Conservation (phyloP, 768 basidiomycete genomes). For the Crepidotus variabilis region DNA sequence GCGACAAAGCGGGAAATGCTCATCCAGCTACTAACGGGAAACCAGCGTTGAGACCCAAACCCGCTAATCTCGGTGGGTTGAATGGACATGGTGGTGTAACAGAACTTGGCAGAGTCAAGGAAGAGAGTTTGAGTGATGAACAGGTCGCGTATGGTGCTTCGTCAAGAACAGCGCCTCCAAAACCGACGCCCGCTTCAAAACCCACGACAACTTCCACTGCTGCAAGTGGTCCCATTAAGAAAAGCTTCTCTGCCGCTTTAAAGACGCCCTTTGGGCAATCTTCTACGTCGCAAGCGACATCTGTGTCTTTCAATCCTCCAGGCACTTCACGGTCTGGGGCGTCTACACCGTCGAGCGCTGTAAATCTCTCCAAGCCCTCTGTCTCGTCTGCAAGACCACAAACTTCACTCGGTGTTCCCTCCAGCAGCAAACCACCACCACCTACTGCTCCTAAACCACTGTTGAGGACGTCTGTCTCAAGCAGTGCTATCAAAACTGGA, state of each 20-base stretch:
- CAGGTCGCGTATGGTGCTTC: background rate
- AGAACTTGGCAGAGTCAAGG: constrained; percentile 7
- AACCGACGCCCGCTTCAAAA: constrained; percentile 2
- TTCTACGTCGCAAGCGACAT: background rate
- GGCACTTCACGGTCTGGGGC: background rate
- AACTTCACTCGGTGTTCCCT: too few relatives aligned
- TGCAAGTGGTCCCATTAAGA: constrained; percentile 7
- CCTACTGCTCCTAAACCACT: background rate
- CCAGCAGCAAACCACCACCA: background rate
- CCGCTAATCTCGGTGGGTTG: background rate
- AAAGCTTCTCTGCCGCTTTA: constrained; percentile 21
- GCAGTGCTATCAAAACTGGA: background rate
- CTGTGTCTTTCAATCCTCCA: background rate
- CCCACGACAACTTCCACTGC: background rate
- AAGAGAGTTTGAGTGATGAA: background rate
- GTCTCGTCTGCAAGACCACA: too few relatives aligned
- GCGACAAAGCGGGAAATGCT: background rate
- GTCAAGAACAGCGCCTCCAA: background rate
- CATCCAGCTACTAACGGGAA: constrained; percentile 1
- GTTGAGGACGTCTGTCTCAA: background rate
- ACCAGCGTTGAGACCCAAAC: background rate
- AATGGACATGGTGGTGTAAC: background rate
- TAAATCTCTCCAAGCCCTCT: background rate
- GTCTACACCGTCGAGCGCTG: background rate
- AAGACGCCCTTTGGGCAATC: constrained; percentile 14